These are phyloP conservation scores for Trypanosoma conorhini DNA, from an alignment of 208 protist genomes.

Conservation along the genomic window DNA sequence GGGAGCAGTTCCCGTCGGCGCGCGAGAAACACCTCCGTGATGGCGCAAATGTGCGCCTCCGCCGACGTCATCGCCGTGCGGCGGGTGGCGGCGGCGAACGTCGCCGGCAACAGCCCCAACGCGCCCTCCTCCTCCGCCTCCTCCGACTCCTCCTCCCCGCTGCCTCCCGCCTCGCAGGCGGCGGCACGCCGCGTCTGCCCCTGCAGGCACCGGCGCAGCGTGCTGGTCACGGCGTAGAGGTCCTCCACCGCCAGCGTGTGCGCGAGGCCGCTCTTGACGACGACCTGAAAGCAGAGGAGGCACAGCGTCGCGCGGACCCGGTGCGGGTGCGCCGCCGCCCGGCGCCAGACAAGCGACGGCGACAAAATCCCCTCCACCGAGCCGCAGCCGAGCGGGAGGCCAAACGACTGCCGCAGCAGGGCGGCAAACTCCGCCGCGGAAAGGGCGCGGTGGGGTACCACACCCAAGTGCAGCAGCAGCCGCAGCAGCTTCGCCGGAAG, in stretches of 20 bases:
- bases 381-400: constrained; percentile 4
- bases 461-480: constrained; percentile 39
- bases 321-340: constrained; percentile 32
- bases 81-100: constrained; percentile 26
- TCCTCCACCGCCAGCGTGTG: constrained; percentile 59
- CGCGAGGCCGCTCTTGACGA: constrained; percentile 31
- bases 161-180: neutral
- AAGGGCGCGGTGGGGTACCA: constrained; percentile 43
- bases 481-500: constrained; percentile 26
- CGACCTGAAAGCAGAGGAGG: constrained; percentile 60
- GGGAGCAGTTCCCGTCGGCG: constrained; percentile 4
- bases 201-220: constrained; percentile 31
- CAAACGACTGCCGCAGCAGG: constrained; percentile 47
- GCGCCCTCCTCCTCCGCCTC: neutral
- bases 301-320: constrained; percentile 51
- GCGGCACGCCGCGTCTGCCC: neutral
- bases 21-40: constrained; percentile 32
- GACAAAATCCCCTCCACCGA: constrained; percentile 49
- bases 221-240: constrained; percentile 60
- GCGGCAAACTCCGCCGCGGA: constrained; percentile 56
- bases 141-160: constrained; percentile 9
- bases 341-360: constrained; percentile 65
- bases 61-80: constrained; percentile 14
- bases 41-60: constrained; percentile 27
- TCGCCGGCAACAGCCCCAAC: constrained; percentile 7